Base-by-base conservation (phyloP, 179 eudicot genomes). In the Monotropa hypopitys region DNA sequence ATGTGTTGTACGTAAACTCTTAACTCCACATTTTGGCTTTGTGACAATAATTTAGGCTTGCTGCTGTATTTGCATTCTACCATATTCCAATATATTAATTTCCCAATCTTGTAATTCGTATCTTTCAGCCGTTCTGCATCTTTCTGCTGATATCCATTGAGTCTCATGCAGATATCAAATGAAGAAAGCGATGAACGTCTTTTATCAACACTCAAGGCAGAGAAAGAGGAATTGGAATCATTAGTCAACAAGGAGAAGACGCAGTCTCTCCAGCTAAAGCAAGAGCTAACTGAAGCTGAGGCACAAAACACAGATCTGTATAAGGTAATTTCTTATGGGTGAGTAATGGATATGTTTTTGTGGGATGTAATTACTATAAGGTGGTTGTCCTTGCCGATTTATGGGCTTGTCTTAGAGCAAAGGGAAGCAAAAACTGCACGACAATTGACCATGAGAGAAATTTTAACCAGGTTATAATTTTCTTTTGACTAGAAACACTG, bases 281-380 rank as follows among this genome's bases (percentile, higher is more conserved):
- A 89, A 86, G 96, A 93, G 80, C 77, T 93, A 62, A 79, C 86
- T 63, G 98, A 96, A 81, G 90, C 96, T 38, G 99, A 93, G 83
- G 77, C 81, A 28, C 88, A 88, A 74, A 90, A 87, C 82, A 82
- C 90, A 47, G 99, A 96, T 65, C 85, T 96, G 51, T 89, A 89
- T 83, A 90, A 93, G 97, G 99, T 93, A 76, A 78, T 28, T 21
- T n/a, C 59, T 54, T 72, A 46, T 69, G 46, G 51, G 43, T 43
- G 28, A 20, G 32, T 77, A 42, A 23, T 70, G 20, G 13, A 3
- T 40, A 40, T 35, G 23, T 50, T 51, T 18, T 53, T 56, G 61
- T 11, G 30, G 73, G 42, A 38, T 49, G 26, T 53, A 28, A 63
- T 56, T 63, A 21, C 62, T n/a, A 33, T 46, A 47, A 45, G 35